These are phyloP conservation scores for Apocynum venetum DNA, from an alignment of 257 asterid species.

Conservation along the genomic window DNA sequence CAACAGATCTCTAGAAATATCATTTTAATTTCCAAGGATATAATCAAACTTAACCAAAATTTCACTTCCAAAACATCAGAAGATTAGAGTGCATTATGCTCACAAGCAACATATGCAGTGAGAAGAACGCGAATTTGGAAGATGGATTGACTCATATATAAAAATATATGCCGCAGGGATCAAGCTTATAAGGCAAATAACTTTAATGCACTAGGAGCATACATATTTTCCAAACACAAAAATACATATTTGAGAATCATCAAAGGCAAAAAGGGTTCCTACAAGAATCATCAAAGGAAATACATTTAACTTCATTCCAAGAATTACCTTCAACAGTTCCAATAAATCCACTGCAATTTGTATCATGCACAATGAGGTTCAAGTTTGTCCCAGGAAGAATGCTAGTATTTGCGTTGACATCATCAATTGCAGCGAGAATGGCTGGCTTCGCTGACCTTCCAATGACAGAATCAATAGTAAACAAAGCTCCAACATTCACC, in stretches of 20 bases:
- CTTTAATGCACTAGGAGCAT: background rate
- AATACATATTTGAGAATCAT: too few relatives aligned
- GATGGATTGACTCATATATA: background rate
- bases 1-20: background rate
- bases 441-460: conserved; percentile 81
- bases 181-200: background rate
- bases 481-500: conserved; percentile 74
- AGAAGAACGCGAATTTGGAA: background rate
- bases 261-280: background rate
- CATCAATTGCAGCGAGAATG: conserved; percentile 64
- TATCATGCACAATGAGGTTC: conserved; percentile 66
- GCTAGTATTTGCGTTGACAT: conserved; percentile 58
- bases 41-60: background rate
- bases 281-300: background rate
- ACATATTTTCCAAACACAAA: background rate
- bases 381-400: conserved; percentile 50
- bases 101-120: background rate
- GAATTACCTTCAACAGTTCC: conserved; percentile 79
- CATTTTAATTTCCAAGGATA: background rate
- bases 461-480: conserved; percentile 63
- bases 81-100: background rate
- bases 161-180: background rate
- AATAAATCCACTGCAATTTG: conserved; percentile 85
- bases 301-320: background rate
- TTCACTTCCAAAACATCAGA: background rate